These are phyloP conservation scores for Exidia glandulosa DNA, from an alignment of 768 basidiomycete species.

Conservation along the genomic window DNA sequence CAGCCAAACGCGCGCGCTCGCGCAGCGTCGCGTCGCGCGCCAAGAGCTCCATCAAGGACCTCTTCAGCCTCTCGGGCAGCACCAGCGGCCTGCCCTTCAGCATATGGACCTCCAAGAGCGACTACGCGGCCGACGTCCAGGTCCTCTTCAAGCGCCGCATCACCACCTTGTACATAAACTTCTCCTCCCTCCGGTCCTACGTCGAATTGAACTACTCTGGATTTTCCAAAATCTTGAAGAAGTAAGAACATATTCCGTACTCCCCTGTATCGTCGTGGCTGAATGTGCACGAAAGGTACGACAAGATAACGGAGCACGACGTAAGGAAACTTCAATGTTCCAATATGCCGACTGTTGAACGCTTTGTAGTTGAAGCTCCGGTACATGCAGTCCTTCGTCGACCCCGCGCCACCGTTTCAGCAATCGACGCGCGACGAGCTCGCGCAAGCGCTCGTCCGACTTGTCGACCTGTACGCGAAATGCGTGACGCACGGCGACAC, in stretches of 20 bases:
- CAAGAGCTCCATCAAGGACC: background rate
- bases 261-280: background rate
- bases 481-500: conserved; percentile 72
- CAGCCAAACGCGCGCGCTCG: background rate
- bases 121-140: conserved; percentile 74
- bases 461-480: conserved; percentile 70
- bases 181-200: conserved; percentile 71
- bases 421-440: conserved; percentile 50
- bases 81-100: too few relatives aligned
- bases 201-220: conserved; percentile 88
- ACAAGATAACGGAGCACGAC: conserved; percentile 79
- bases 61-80: background rate
- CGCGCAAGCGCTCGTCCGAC: conserved; percentile 40
- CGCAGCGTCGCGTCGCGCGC: background rate
- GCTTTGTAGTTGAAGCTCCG: conserved; percentile 53
- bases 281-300: conserved; percentile 51
- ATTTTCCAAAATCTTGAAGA: conserved; percentile 91
- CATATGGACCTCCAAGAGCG: conserved; percentile 71
- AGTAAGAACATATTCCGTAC: conserved; percentile 40
- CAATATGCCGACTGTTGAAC: background rate
- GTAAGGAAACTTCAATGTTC: conserved; percentile 15
- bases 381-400: conserved; percentile 64
- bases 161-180: conserved; percentile 66
- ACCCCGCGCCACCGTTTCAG: conserved; percentile 57
- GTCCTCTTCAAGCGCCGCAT: conserved; percentile 85